Percentiles rank a stretch among this genome's conserved stretches.
phyloP scores from a whole-genome alignment of 768 basidiomycete genomes.

The Termitomyces sp. region DNA sequence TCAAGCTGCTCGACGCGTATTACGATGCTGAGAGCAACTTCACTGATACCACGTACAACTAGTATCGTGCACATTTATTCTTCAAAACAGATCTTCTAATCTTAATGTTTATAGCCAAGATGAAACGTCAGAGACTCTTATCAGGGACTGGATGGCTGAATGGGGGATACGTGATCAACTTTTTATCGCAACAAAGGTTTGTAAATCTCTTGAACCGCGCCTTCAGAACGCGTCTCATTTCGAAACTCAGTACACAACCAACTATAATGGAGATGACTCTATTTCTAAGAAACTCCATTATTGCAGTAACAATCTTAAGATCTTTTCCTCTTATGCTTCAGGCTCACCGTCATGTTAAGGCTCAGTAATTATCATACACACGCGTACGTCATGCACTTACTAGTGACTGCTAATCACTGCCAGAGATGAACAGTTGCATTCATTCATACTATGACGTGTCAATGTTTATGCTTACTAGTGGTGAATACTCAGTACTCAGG shows the following conservation, averaged over 20 bases:
- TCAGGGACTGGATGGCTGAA: slow-evolving; percentile 45
- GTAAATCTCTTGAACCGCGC: not conserved
- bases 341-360: no score
- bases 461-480: no score
- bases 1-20: slow-evolving; percentile 38
- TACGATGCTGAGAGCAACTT: slow-evolving; percentile 38
- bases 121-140: slow-evolving; percentile 37
- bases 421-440: no score
- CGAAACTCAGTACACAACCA: slow-evolving; percentile 23
- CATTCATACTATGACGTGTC: no score
- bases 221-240: not conserved
- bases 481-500: no score
- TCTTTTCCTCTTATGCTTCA: no score
- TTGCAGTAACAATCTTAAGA: no score
- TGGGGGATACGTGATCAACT: slow-evolving; percentile 40
- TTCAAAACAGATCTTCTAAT: no score
- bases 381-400: no score
- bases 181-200: slow-evolving; percentile 39
- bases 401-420: no score
- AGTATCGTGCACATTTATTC: slow-evolving; percentile 13
- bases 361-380: no score
- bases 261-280: slow-evolving; percentile 29
- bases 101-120: slow-evolving; percentile 24
- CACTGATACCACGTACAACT: slow-evolving; percentile 38
- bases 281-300: no score